Conservation (phyloP, 176 grass and related monocot genomes). For the Triticum monococcum region DNA sequence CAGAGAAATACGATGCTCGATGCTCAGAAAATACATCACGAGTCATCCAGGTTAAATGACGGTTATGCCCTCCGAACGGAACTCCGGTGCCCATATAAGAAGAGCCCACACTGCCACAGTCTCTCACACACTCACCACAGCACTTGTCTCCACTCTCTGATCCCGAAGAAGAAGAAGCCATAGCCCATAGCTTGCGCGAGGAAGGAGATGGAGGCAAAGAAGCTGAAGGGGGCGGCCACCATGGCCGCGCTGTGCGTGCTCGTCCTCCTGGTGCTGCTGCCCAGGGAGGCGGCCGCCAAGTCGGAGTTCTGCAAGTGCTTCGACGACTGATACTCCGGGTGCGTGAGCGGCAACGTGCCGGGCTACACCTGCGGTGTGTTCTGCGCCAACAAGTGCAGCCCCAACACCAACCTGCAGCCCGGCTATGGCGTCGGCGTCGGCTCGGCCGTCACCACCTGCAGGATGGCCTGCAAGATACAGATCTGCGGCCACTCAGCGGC, state of each 20-base stretch:
- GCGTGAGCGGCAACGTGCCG: background rate
- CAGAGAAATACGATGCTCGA: too few species aligned
- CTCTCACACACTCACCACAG: background rate
- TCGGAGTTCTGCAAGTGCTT: background rate
- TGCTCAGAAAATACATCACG: background rate
- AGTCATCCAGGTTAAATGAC: background rate
- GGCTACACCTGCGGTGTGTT: background rate
- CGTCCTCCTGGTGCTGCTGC: too few species aligned
- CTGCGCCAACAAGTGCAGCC: background rate
- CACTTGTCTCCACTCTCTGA: background rate
- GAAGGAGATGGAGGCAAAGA: too few species aligned
- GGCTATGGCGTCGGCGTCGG: too few species aligned
- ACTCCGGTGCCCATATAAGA: background rate
- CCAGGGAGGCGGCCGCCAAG: too few species aligned
- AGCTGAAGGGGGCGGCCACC: too few species aligned
- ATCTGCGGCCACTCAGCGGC: background rate
- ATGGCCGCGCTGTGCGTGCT: too few species aligned
- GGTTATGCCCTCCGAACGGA: background rate
- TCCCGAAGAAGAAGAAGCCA: background rate
- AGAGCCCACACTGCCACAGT: background rate
- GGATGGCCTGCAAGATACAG: background rate
- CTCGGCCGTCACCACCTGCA: background rate
- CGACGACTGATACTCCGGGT: background rate
- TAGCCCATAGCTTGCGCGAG: too few species aligned
- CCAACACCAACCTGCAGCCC: background rate